Percentiles rank a stretch among this genome's conserved stretches.
These are phyloP conservation scores for Candida oleophila DNA, from an alignment of 805 yeast species.

Conservation along the genomic window DNA sequence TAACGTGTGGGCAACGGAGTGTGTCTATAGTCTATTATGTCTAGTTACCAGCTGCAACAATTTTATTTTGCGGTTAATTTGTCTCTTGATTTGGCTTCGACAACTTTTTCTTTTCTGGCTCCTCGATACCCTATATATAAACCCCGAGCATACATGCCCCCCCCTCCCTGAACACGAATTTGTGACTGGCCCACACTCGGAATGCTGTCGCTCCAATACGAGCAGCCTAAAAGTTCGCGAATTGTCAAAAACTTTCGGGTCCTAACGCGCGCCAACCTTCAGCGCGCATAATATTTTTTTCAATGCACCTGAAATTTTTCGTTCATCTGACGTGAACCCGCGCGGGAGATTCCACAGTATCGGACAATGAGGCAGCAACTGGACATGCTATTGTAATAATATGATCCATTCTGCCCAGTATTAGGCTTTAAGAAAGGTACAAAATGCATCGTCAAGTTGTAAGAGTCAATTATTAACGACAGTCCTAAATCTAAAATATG, in stretches of 20 bases:
- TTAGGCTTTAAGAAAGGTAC: background rate
- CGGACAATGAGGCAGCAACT: slow-evolving; percentile 2
- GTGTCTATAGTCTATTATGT: background rate
- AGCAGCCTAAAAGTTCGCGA: background rate
- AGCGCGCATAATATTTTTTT: background rate
- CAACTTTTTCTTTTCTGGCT: too few species aligned
- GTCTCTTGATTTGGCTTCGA: background rate
- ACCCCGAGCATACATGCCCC: background rate
- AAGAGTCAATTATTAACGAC: background rate
- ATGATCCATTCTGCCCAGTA: background rate
- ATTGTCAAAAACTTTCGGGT: background rate
- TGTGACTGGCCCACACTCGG: background rate
- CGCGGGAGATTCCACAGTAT: background rate
- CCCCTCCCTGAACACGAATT: background rate
- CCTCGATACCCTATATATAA: background rate
- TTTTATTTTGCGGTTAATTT: background rate
- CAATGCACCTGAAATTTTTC: background rate
- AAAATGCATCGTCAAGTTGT: background rate
- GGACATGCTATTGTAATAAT: background rate
- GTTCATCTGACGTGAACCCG: background rate
- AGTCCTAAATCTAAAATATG: background rate
- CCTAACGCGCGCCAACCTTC: background rate
- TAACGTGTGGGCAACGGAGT: too few species aligned
- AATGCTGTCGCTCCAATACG: background rate
- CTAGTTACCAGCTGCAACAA: background rate